A percentile compares a stretch with the other conserved stretches of the same genome.
Evolutionary conservation across 768 basidiomycete genomes (phyloP).

Genomic region (Lentinula aciculospora): DNA sequence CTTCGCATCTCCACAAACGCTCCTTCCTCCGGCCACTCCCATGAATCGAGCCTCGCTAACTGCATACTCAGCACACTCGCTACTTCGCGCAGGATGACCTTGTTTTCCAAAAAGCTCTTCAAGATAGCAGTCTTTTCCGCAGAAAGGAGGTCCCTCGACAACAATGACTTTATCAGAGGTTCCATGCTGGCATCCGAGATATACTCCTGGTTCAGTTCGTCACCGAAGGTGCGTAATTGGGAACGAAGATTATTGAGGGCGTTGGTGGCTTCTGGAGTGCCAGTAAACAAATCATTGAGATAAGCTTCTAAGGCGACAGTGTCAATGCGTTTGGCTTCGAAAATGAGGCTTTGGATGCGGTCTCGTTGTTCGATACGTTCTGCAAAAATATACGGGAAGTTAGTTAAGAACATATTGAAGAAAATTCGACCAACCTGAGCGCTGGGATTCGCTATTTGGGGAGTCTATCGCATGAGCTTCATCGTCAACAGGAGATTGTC

Average conservation of each 20-base stretch:
- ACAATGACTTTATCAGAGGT: slow-evolving; percentile 27
- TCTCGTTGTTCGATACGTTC: slow-evolving; percentile 24
- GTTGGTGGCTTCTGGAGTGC: slow-evolving; percentile 22
- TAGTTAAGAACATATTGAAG: neutral
- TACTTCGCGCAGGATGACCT: slow-evolving; percentile 31
- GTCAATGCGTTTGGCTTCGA: slow-evolving; percentile 30
- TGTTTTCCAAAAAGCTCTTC: slow-evolving; percentile 34
- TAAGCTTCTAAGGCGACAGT: slow-evolving; percentile 24
- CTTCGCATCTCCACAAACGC: slow-evolving; percentile 38
- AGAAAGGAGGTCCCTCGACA: slow-evolving; percentile 31
- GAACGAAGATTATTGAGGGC: slow-evolving; percentile 24
- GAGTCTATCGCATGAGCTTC: neutral
- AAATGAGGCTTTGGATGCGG: slow-evolving; percentile 33
- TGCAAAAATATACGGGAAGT: neutral
- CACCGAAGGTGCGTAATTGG: slow-evolving; percentile 22
- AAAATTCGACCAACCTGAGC: neutral
- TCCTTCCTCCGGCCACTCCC: slow-evolving; percentile 40
- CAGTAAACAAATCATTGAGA: slow-evolving; percentile 29
- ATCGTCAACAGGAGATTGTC: neutral
- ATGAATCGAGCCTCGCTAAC: slow-evolving; percentile 30
- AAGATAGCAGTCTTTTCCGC: slow-evolving; percentile 34
- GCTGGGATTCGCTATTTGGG: neutral
- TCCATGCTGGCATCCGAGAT: slow-evolving; percentile 22
- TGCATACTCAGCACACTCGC: slow-evolving; percentile 43
- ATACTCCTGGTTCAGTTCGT: slow-evolving; percentile 17